Conservation (phyloP, 2,329 filamentous ascomycete genomes). For the Talaromyces sp. region DNA sequence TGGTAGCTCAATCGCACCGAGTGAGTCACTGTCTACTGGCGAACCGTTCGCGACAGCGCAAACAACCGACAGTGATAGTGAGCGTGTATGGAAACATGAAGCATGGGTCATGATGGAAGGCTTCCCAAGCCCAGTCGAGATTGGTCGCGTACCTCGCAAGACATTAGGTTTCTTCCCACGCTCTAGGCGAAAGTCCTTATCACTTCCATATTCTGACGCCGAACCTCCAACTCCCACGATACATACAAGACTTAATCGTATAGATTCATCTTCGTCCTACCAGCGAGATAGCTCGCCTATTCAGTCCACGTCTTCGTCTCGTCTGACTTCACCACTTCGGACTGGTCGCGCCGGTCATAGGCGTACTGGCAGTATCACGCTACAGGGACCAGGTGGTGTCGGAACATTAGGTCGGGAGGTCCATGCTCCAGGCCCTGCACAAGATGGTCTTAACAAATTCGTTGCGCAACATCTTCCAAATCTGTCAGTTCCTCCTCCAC, state of each 20-base stretch:
- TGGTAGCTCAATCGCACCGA: slow-evolving; percentile 34
- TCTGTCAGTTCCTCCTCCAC: slow-evolving; percentile 66
- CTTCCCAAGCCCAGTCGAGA: slow-evolving; percentile 69
- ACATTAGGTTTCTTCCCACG: slow-evolving; percentile 89
- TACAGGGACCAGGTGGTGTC: slow-evolving; percentile 82
- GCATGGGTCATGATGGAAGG: slow-evolving; percentile 82
- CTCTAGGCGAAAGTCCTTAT: slow-evolving; percentile 74
- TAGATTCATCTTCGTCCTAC: slow-evolving; percentile 23
- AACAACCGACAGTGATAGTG: slow-evolving; percentile 50
- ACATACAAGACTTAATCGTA: slow-evolving; percentile 25
- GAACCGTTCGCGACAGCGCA: slow-evolving; percentile 6
- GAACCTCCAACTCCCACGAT: slow-evolving; percentile 40
- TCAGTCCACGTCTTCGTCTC: slow-evolving; percentile 6
- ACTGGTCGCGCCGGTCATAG: slow-evolving; percentile 35
- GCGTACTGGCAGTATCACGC: slow-evolving; percentile 52
- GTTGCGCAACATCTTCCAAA: slow-evolving; percentile 79
- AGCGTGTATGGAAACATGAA: slow-evolving; percentile 77
- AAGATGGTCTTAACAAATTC: slow-evolving; percentile 79
- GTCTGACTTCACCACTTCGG: slow-evolving; percentile 11
- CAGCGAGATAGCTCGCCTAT: slow-evolving; percentile 17
- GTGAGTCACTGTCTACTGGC: slow-evolving; percentile 12
- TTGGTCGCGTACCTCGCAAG: slow-evolving; percentile 76
- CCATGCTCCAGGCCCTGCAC: slow-evolving; percentile 64
- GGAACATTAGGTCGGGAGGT: slow-evolving; percentile 67
- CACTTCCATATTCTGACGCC: slow-evolving; percentile 57